Evolutionary conservation across 2,329 filamentous ascomycete species (phyloP).

Genomic region (Lachnellula occidentalis): DNA sequence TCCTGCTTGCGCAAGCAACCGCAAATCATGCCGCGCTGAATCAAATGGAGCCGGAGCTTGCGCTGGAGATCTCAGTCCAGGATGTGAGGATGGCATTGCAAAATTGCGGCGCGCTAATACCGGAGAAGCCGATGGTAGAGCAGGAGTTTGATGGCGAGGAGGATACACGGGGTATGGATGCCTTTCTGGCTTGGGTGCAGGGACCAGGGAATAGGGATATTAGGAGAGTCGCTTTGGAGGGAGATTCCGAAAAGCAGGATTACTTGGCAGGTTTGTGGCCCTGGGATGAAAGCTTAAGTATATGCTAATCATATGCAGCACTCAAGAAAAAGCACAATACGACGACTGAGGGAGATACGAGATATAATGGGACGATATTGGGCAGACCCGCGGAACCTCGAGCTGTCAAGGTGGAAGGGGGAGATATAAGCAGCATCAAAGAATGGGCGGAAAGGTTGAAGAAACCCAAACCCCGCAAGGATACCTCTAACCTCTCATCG

Average conservation of each 20-base stretch:
- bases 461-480: constrained; percentile 14
- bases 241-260: constrained; percentile 61
- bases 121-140: constrained; percentile 61
- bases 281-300: background rate
- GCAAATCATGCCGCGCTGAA: constrained; percentile 57
- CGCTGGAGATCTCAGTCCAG: constrained; percentile 57
- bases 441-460: constrained; percentile 53
- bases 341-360: constrained; percentile 76
- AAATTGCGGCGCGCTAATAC: constrained; percentile 69
- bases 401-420: constrained; percentile 73
- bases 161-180: constrained; percentile 70
- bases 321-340: constrained; percentile 93
- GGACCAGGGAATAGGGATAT: constrained; percentile 75
- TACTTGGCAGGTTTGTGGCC: constrained; percentile 55
- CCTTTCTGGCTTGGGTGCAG: constrained; percentile 73
- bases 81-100: constrained; percentile 84
- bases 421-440: constrained; percentile 58
- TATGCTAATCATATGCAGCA: constrained; percentile 40
- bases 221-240: constrained; percentile 70
- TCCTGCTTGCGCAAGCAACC: constrained; percentile 66
- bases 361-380: constrained; percentile 79
- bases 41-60: constrained; percentile 60
- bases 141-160: constrained; percentile 62
- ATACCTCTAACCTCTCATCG: constrained; percentile 16
- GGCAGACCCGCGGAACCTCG: constrained; percentile 68